A percentile compares a stretch with the other conserved stretches of the same genome.
These are phyloP conservation scores for Trichoderma gamsii DNA, from an alignment of 495 filamentous ascomycete species.

Conservation along the genomic window DNA sequence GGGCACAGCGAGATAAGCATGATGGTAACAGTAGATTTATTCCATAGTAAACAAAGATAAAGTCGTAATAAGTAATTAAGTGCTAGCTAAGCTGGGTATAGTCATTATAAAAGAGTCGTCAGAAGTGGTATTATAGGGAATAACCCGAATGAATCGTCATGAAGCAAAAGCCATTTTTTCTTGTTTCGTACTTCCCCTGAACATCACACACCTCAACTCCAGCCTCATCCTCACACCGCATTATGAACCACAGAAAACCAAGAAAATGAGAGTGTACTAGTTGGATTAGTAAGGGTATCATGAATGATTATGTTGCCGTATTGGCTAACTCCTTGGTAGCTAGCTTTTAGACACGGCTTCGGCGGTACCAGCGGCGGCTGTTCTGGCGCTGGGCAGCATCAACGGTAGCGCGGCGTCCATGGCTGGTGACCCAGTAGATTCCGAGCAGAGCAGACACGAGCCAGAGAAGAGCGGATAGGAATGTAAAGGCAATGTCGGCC, in stretches of 20 bases:
- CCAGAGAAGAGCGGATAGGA: conserved; percentile 63
- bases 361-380: conserved; percentile 36
- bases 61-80: neutral
- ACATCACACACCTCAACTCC: neutral
- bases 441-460: conserved; percentile 53
- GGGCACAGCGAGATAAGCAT: neutral
- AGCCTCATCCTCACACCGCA: neutral
- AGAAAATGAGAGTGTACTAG: neutral
- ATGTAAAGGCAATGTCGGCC: conserved; percentile 59
- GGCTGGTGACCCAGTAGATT: conserved; percentile 39
- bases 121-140: neutral
- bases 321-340: neutral
- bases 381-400: conserved; percentile 17
- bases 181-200: neutral
- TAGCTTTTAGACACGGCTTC: conserved; percentile 35
- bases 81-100: conserved; percentile 9
- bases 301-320: neutral
- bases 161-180: neutral
- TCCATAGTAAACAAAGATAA: neutral
- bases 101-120: neutral
- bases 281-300: neutral
- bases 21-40: neutral
- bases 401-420: conserved; percentile 27
- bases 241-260: neutral
- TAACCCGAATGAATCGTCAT: neutral